Base-by-base conservation (phyloP, 1,284 basidiomycete species). In the Puccinia polysora region DNA sequence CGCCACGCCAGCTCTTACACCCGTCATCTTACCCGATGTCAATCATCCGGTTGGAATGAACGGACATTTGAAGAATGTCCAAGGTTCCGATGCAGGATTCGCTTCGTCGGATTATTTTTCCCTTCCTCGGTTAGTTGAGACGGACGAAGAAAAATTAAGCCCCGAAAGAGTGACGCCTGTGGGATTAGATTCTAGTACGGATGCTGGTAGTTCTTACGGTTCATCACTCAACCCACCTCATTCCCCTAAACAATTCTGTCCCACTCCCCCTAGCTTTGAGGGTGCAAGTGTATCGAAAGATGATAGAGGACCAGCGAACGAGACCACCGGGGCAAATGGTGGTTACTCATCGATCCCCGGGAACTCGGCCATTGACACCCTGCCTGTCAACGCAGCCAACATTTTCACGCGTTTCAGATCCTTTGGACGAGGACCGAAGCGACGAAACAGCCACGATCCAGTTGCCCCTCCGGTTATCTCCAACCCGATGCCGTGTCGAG, bases 381-480 rank as follows among this genome's bases (percentile, higher is more conserved):
- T n/a, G n/a, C n/a, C n/a, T n/a, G n/a, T n/a, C 20, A 62, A 47
- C 38, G 40, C 68, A 38, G 52, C 58, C 25, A 63, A 50, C 34
- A 50, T 71, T n/a, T 71, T 71, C 36, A 59, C 34, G 28, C 45
- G 68, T n/a, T 71, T 71, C 25, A 52, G 43, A 40, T 58, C 49
- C 2, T 47, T 71, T 2, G 56, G 59, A 28, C 58, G 68, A 49
- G 59, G 59, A 15, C 52, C 28, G 49, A 71, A 59, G 55, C 58
- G 68, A 52, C 45, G 68, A 32, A 30, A 12, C 30, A 71, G 68
- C n/a, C 49, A 52, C 28, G 58, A 71, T 30, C 38, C 47, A 5
- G 28, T 20, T 34, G 53, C 34, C 4, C 47, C 67, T 30, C 32
- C 67, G 4, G 55, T 50, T 32, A 59, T 56, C 23, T 69, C 56